Percentiles rank a stretch among this genome's conserved stretches.
These are phyloP conservation scores for Pugionium cornutum DNA, from an alignment of 345 rosid genomes.

Conservation along the genomic window DNA sequence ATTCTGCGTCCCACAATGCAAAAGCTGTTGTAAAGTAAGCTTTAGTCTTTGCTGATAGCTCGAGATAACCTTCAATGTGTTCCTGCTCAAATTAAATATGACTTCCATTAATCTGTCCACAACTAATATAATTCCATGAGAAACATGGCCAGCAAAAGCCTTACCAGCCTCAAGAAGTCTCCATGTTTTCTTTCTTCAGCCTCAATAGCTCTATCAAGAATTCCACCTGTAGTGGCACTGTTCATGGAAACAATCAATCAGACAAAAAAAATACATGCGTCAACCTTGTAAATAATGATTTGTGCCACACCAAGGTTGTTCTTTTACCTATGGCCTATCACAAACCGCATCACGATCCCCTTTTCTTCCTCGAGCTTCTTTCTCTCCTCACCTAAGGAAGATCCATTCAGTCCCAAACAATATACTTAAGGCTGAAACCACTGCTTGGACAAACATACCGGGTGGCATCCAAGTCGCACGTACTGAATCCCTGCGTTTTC, in stretches of 20 bases:
- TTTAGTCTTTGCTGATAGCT: conserved; percentile 92
- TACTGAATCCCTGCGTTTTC: conserved; percentile 91
- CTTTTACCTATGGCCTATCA: conserved; percentile 89
- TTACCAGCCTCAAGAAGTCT: conserved; percentile 93
- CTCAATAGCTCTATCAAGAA: conserved; percentile 92
- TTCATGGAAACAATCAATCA: conserved; percentile 17
- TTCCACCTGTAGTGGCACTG: conserved; percentile 94
- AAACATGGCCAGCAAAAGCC: conserved; percentile 8
- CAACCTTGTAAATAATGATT: background rate
- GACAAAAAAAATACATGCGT: background rate
- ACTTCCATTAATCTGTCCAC: background rate
- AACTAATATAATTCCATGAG: background rate
- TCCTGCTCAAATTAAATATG: conserved; percentile 56
- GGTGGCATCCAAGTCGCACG: conserved; percentile 99
- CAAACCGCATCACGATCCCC: conserved; percentile 93
- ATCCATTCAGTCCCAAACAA: conserved; percentile 19
- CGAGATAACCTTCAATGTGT: conserved; percentile 97
- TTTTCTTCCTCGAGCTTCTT: conserved; percentile 95
- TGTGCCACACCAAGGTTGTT: background rate
- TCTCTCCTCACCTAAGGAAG: conserved; percentile 64
- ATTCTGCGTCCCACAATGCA: conserved; percentile 94
- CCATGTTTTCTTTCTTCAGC: conserved; percentile 95
- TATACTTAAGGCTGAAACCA: conserved; percentile 2
- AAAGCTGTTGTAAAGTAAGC: conserved; percentile 81
- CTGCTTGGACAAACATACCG: conserved; percentile 48